Percentiles rank a stretch among this genome's conserved stretches.
Evolutionary conservation across 2,329 filamentous ascomycete species (phyloP).

Genomic region (Rhynchosporium agropyri): DNA sequence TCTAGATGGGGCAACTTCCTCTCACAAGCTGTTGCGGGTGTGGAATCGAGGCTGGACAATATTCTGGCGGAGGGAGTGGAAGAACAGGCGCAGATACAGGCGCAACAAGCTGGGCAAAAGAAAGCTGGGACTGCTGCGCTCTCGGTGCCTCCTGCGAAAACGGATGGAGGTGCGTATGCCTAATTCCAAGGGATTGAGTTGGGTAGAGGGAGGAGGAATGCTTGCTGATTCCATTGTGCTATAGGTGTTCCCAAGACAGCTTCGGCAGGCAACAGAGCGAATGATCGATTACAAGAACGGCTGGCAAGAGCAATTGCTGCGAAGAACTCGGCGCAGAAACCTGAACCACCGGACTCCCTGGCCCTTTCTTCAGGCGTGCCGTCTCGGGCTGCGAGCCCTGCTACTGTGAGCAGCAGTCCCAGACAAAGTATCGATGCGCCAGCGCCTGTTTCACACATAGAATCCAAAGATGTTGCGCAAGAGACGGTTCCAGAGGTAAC

Average conservation of each 20-base stretch:
- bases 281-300: constrained; percentile 85
- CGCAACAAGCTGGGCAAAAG: constrained; percentile 39
- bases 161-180: constrained; percentile 44
- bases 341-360: constrained; percentile 51
- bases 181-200: constrained; percentile 15
- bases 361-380: constrained; percentile 51
- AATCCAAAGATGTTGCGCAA: constrained; percentile 19
- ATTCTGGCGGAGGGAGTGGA: constrained; percentile 83
- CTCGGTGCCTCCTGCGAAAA: constrained; percentile 41
- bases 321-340: constrained; percentile 55
- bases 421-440: constrained; percentile 50
- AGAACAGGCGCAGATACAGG: constrained; percentile 44
- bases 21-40: constrained; percentile 87
- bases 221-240: constrained; percentile 30
- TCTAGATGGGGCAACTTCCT: constrained; percentile 79
- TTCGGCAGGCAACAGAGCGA: constrained; percentile 64
- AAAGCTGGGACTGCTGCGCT: constrained; percentile 45
- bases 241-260: constrained; percentile 62
- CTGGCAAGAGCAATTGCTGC: constrained; percentile 85
- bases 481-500: neutral
- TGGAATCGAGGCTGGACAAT: constrained; percentile 89
- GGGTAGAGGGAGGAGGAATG: constrained; percentile 5
- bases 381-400: constrained; percentile 57
- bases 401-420: constrained; percentile 47
- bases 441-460: constrained; percentile 7